Percentiles rank a stretch among this genome's conserved stretches.
phyloP scores from a whole-genome alignment of 2,329 filamentous ascomycete genomes.

The Calonectria leucothoes region DNA sequence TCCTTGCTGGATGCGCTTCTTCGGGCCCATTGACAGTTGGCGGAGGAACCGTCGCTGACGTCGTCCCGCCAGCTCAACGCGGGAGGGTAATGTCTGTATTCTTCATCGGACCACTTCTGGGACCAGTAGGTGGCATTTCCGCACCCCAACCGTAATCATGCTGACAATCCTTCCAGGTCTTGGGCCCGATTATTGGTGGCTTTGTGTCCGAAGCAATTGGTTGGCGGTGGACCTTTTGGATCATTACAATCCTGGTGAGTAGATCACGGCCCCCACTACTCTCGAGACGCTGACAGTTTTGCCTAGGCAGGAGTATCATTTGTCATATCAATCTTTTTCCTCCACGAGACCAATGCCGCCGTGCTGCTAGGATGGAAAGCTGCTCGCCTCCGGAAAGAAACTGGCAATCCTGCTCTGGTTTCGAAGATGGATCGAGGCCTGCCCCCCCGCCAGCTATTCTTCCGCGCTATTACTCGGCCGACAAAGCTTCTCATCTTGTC shows the following conservation, averaged over 20 bases:
- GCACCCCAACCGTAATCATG: not conserved
- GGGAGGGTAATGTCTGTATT: slow-evolving; percentile 73
- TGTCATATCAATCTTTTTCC: slow-evolving; percentile 34
- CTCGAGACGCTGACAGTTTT: slow-evolving; percentile 18
- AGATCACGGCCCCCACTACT: slow-evolving; percentile 7
- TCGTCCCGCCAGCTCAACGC: slow-evolving; percentile 66
- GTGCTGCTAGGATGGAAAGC: slow-evolving; percentile 21
- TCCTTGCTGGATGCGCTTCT: slow-evolving; percentile 69
- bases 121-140: slow-evolving; percentile 52
- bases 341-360: slow-evolving; percentile 43
- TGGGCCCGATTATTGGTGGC: slow-evolving; percentile 51
- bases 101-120: slow-evolving; percentile 69
- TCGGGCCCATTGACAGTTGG: slow-evolving; percentile 73
- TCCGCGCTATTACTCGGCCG: slow-evolving; percentile 52
- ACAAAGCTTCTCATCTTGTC: slow-evolving; percentile 62
- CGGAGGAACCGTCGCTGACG: slow-evolving; percentile 72
- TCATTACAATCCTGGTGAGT: slow-evolving; percentile 56
- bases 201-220: slow-evolving; percentile 58
- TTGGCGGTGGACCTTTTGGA: slow-evolving; percentile 64
- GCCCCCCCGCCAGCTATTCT: slow-evolving; percentile 32
- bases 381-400: slow-evolving; percentile 23
- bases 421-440: slow-evolving; percentile 26
- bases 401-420: slow-evolving; percentile 27
- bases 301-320: slow-evolving; percentile 20
- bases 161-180: slow-evolving; percentile 30